Base-by-base conservation (phyloP, 228 moss, liverwort and hornwort genomes). In the Sphagnum magellanicum region DNA sequence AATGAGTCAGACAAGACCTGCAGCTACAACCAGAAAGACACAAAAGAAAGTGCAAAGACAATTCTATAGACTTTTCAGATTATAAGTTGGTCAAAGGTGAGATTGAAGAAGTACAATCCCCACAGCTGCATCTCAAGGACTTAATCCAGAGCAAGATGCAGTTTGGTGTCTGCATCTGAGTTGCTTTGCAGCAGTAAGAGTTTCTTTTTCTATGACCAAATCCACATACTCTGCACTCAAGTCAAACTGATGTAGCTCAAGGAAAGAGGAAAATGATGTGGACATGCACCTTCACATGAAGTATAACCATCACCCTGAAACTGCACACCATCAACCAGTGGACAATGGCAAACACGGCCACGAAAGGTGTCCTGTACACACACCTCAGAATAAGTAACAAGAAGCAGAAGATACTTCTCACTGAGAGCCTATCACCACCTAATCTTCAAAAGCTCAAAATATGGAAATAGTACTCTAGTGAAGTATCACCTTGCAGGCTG, bases 221-320 rank as follows among this genome's bases (percentile, higher is more conserved):
- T 10, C 6, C 12, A 61, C 12, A 16, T 10, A 13, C 55, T 8
- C 13, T 57, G 10, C 8, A 57, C 55, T 57, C 55, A 8, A 57
- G 1, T 57, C 3, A 57, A 8, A 8, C 13, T 4, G 55, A 57
- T 57, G 13, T 57, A 8, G 55, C 32, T 32, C 32, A 32, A 32
- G 32, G 32, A 32, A 32, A 32, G 32, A 32, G 32, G 32, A 32
- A 32, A 32, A 7, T 13, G 4, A 62, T 1, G 10, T 7, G 47
- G 50, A 49, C 7, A 50, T 17, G 68, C 68, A 83, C 83, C 77
- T 79, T 83, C 83, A 77, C 93, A 93, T 7, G 70, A 77, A 68
- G 79, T 75, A 67, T 90, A 93, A 48, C 93, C 90, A 77, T 93
- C 93, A 59, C 93, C 90, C 76, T 87, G 74, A 68, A 87, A 87